Percentiles rank a stretch among this genome's conserved stretches.
phyloP scores from a whole-genome alignment of 768 basidiomycete species.

The Mycena olivaceomarginata region DNA sequence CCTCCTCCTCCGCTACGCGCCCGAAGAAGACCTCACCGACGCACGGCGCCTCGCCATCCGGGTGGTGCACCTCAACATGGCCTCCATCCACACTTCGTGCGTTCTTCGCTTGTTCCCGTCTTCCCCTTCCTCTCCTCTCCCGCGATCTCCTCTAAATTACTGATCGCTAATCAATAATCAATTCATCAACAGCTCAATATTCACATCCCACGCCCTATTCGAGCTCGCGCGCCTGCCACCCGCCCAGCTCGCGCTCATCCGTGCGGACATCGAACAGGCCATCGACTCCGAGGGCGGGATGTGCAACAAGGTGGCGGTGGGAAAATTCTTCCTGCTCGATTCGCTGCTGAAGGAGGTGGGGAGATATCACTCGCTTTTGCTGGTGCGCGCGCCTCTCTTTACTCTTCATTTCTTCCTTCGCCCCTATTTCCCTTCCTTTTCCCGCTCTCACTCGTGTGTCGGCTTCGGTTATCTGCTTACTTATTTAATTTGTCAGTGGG shows the following conservation, averaged over 20 bases:
- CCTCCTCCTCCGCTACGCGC: constrained; percentile 40
- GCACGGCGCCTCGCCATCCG: constrained; percentile 16
- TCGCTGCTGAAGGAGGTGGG: constrained; percentile 45
- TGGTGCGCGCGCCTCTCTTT: neutral
- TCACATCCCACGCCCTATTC: constrained; percentile 45
- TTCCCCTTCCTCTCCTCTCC: too few relatives aligned
- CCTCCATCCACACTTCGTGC: neutral
- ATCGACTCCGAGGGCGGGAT: constrained; percentile 41
- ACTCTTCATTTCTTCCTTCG: too few relatives aligned
- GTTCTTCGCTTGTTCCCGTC: constrained; percentile 32
- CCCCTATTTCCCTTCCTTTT: too few relatives aligned
- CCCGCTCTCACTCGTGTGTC: neutral
- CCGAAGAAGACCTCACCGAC: constrained; percentile 33
- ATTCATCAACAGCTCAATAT: constrained; percentile 35
- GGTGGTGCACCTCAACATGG: constrained; percentile 46
- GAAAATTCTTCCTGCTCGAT: constrained; percentile 42
- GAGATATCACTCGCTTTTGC: constrained; percentile 40
- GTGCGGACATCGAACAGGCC: constrained; percentile 38
- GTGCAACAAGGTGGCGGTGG: constrained; percentile 42
- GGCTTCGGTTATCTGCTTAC: neutral
- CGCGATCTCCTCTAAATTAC: too few relatives aligned
- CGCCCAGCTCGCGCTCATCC: constrained; percentile 31
- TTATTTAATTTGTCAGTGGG: constrained; percentile 30
- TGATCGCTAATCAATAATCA: neutral
- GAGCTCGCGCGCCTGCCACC: constrained; percentile 41